Base-by-base conservation (phyloP, 2,329 filamentous ascomycete species). In the Periconia digitata region DNA sequence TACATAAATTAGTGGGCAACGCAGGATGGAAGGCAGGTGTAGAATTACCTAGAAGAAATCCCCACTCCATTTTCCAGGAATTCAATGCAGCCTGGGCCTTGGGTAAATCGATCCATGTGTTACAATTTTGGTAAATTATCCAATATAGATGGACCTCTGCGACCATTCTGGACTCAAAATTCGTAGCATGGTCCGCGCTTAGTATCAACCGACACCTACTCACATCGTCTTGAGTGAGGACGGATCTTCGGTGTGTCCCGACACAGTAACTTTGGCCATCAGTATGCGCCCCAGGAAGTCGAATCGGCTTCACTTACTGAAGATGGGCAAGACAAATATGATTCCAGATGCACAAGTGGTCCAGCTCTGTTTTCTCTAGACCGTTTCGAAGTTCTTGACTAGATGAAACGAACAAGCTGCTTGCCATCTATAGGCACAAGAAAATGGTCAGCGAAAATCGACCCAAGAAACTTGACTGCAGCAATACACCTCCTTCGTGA, bases 101-200 rank as follows among this genome's bases (percentile, higher is more conserved):
- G 1, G 69, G 54, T 2, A 74, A 50, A 46, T 74, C 67, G 2
- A 70, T 54, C 0, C 59, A 44, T 12, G 56, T 49, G 3, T 51
- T 67, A 23, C 65, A 69, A 27, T 70, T 66, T 43, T 72, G 63
- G 47, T 77, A 76, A 5, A 77, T 71, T 17, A 71, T 70, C 74
- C 74, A 76, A 47, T 77, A 78, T 1, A 77, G 59, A 43, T 71
- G 60, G 3, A 76, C 64, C 49, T 78, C 75, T 2, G 73, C 74
- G 6, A 75, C 71, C 74, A 77, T 77, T 15, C 75, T 62, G n/a
- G 66, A 59, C 51, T 77, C 74, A 43, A 74, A 77, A 44, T 77
- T 77, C 0, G 69, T 76, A 10, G 65, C 62, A 47, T 69, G 65
- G 36, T 73, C 70, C 4, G 66, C 70, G 12, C 64, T 59, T 13